These are phyloP conservation scores for Aspergillus cejpii DNA, from an alignment of 2,329 filamentous ascomycete species.

Conservation along the genomic window DNA sequence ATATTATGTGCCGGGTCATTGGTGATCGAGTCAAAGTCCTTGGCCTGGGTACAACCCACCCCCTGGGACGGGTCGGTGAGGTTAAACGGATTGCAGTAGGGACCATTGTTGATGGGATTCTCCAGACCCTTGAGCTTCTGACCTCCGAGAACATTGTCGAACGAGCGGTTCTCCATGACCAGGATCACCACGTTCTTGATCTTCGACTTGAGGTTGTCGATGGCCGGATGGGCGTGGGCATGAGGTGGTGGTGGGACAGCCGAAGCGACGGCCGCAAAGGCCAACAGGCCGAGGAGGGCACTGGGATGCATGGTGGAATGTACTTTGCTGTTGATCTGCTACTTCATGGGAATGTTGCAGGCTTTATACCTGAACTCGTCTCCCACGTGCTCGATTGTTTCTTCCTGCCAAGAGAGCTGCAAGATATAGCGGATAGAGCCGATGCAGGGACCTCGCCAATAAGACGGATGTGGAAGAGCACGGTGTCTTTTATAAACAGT, in stretches of 20 bases:
- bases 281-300: conserved; percentile 21
- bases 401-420: neutral
- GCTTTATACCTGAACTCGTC: neutral
- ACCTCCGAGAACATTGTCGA: conserved; percentile 43
- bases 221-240: conserved; percentile 11
- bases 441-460: neutral
- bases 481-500: neutral
- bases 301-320: conserved; percentile 17
- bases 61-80: conserved; percentile 26
- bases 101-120: conserved; percentile 40
- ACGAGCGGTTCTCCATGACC: conserved; percentile 42
- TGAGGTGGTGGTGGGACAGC: conserved; percentile 9
- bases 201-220: conserved; percentile 28
- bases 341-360: neutral
- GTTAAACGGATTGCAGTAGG: conserved; percentile 41
- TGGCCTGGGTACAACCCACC: conserved; percentile 28
- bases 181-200: conserved; percentile 36
- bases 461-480: neutral
- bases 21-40: conserved; percentile 38
- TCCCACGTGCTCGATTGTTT: neutral
- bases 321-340: neutral
- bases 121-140: conserved; percentile 36
- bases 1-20: conserved; percentile 42
- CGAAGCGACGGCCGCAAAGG: conserved; percentile 17
- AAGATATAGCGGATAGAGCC: neutral